A percentile compares a stretch with the other conserved stretches of the same genome.
Evolutionary conservation across 345 rosid genomes (phyloP).

Genomic region (Dimocarpus longan): DNA sequence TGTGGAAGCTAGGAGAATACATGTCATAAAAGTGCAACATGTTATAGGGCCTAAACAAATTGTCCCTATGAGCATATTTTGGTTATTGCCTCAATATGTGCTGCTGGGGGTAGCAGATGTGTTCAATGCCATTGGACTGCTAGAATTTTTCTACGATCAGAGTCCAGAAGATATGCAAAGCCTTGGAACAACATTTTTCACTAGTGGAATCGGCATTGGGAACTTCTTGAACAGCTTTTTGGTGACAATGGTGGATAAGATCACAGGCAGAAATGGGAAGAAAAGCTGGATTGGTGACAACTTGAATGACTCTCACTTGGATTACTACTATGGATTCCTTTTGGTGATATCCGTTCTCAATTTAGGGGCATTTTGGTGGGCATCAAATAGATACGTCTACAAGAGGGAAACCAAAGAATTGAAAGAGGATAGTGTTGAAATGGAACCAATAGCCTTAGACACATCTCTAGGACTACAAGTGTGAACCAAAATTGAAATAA

Average conservation of each 20-base stretch:
- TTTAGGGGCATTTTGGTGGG: constrained; percentile 70
- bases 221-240: constrained; percentile 81
- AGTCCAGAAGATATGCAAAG: constrained; percentile 92
- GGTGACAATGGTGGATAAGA: constrained; percentile 73
- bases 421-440: constrained; percentile 41
- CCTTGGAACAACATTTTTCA: constrained; percentile 89
- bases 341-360: constrained; percentile 61
- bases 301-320: constrained; percentile 74
- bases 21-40: constrained; percentile 40
- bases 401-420: constrained; percentile 60
- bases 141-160: constrained; percentile 91
- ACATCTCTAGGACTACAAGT: constrained; percentile 54
- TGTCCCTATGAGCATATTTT: constrained; percentile 85
- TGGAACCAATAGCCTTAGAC: constrained; percentile 60
- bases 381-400: constrained; percentile 64
- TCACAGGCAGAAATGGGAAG: constrained; percentile 48
- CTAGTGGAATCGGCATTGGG: constrained; percentile 86
- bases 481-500: constrained; percentile 18
- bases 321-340: constrained; percentile 86
- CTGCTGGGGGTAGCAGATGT: constrained; percentile 78
- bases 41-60: constrained; percentile 46
- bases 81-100: constrained; percentile 83
- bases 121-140: constrained; percentile 73
- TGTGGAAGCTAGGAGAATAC: constrained; percentile 68
- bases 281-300: constrained; percentile 90